Evolutionary conservation across 192 early-diverging fungal genomes (phyloP), one percentile per base, ranked within the genome.

Genomic region (Backusella westeae): DNA sequence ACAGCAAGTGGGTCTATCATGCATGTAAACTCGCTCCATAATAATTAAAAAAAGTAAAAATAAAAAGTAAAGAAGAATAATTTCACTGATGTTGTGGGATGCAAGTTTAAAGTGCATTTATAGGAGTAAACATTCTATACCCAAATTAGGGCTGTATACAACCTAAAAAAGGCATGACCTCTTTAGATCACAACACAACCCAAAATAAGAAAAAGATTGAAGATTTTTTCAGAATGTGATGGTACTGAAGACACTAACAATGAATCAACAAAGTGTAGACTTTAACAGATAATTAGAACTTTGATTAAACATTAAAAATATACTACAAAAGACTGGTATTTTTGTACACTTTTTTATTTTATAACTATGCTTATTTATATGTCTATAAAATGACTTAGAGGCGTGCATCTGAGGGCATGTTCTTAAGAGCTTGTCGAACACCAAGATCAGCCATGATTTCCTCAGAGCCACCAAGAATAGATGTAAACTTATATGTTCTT

Each of bases 401-500:
- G 12, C 86, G 21, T 75, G 78, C 67, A 26, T 72, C 80, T 72
- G 53, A 44, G 38, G 79, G 79, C 75, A 81, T 77, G 1, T 68
- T 65, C 19, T 69, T 76, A 38, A 81, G 72, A 29, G 79, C 79
- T 32, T 81, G 79, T 38, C 79, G 75, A 34, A 81, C 72, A 77
- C 79, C 79, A 44, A 81, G 72, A 71, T 91, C 90, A 38, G 87
- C 86, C 84, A 88, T 83, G 73, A 87, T 81, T 77, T 87, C 85
- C 56, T 87, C 85, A 23, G 77, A 67, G 26, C 82, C 82, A 68
- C 82, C 82, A 21, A 84, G 73, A 52, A 84, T 84, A 52, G 82
- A 53, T 56, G n/a, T 49, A 21, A 63, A 34, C 5, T 92, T 92
- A 82, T 92, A 87, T 9, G 88, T 88, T 63, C 90, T 75, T 67